Conservation (phyloP, 805 yeast genomes). For the Naumovozyma dairenensis region DNA sequence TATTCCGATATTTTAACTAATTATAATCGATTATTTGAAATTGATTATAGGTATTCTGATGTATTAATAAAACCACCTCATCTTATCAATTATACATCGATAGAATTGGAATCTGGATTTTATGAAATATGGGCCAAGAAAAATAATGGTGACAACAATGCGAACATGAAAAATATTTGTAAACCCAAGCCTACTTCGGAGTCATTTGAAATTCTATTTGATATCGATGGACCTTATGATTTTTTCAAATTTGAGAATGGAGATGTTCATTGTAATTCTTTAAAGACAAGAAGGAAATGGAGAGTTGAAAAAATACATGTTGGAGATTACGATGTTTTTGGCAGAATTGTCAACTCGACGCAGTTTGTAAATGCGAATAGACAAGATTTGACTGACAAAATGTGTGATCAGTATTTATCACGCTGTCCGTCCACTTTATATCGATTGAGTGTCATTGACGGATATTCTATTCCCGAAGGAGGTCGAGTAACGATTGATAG, state of each 20-base stretch:
- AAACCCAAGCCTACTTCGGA: conserved; percentile 18
- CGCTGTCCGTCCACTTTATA: conserved; percentile 10
- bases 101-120: conserved; percentile 27
- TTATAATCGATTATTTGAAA: conserved; percentile 35
- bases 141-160: conserved; percentile 1
- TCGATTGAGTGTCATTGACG: conserved; percentile 7
- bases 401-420: conserved; percentile 6
- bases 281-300: conserved; percentile 36
- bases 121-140: conserved; percentile 26
- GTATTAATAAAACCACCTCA: conserved; percentile 38
- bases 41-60: conserved; percentile 33
- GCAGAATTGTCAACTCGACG: conserved; percentile 26
- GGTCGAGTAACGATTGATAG: conserved; percentile 15
- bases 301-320: conserved; percentile 36
- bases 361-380: conserved; percentile 6
- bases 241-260: conserved; percentile 4
- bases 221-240: conserved; percentile 11
- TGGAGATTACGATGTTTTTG: conserved; percentile 34
- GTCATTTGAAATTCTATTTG: conserved; percentile 23
- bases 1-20: conserved; percentile 33
- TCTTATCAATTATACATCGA: conserved; percentile 15
- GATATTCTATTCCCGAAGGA: not conserved
- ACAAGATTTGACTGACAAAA: conserved; percentile 4
- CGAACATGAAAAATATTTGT: conserved; percentile 9
- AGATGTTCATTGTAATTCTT: conserved; percentile 19